Evolutionary conservation across 129 eudicot species (phyloP).

Genomic region (Kitagawia praeruptora): DNA sequence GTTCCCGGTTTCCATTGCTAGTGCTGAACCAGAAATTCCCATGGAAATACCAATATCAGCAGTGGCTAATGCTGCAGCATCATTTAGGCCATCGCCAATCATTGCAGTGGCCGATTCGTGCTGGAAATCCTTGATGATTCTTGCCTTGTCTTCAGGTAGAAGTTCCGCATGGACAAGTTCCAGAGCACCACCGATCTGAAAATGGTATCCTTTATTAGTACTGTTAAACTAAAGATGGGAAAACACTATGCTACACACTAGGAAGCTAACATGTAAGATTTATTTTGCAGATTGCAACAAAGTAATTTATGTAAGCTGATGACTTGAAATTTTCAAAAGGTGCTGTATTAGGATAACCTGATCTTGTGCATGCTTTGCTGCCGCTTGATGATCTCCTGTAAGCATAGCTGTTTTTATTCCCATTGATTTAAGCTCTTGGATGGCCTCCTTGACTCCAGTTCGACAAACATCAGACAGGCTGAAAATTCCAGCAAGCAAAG

Average conservation of each 20-base stretch:
- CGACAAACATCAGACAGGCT: constrained; percentile 73
- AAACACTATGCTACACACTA: neutral
- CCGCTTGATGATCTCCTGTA: constrained; percentile 73
- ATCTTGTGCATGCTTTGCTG: constrained; percentile 66
- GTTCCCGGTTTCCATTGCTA: constrained; percentile 86
- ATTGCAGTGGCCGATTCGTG: constrained; percentile 57
- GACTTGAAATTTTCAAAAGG: neutral
- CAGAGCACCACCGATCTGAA: constrained; percentile 61
- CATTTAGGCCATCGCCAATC: constrained; percentile 94
- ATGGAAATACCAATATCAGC: constrained; percentile 88
- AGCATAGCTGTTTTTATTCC: constrained; percentile 82
- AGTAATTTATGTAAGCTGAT: neutral
- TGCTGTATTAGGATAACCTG: constrained; percentile 32
- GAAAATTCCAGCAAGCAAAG: constrained; percentile 50
- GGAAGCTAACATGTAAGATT: neutral
- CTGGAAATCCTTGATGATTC: constrained; percentile 48
- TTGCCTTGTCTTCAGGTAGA: constrained; percentile 80
- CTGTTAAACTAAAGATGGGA: constrained; percentile 1
- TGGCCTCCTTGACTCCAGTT: constrained; percentile 79
- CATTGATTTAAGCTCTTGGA: constrained; percentile 55
- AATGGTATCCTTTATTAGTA: constrained; percentile 13
- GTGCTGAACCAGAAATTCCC: constrained; percentile 95
- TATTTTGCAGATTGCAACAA: neutral
- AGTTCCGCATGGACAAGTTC: constrained; percentile 59
- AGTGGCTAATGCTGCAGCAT: constrained; percentile 87